phyloP scores from a whole-genome alignment of 306 rosid genomes.

The Dalbergia oliveri region DNA sequence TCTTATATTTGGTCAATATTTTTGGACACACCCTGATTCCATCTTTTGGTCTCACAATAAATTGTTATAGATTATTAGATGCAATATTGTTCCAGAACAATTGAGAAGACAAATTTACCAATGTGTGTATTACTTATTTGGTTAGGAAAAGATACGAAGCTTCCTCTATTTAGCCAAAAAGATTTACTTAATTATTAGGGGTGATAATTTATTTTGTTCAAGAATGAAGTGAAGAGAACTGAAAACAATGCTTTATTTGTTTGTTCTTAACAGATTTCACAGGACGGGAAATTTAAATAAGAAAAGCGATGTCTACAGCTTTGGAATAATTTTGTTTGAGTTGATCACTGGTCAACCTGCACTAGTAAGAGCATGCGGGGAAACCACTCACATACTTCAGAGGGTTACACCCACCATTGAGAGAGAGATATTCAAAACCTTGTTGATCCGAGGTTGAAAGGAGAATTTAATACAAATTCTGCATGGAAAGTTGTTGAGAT shows the following conservation, averaged over 20 bases:
- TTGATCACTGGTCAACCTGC: slow-evolving; percentile 44
- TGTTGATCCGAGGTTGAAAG: slow-evolving; percentile 49
- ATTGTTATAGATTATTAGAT: no score
- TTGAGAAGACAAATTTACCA: no score
- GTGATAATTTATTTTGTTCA: no score
- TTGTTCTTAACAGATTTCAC: slow-evolving; percentile 5
- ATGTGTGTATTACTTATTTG: no score
- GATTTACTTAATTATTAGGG: no score
- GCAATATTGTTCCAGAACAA: no score
- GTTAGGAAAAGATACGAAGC: no score
- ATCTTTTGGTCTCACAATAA: no score
- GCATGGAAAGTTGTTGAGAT: slow-evolving; percentile 48
- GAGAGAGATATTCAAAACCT: slow-evolving; percentile 35
- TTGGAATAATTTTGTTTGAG: slow-evolving; percentile 54
- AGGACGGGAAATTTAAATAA: slow-evolving; percentile 36
- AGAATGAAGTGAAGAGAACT: no score
- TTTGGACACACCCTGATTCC: no score
- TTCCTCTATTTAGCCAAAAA: no score
- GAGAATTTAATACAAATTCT: slow-evolving; percentile 37
- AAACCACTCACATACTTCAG: slow-evolving; percentile 33
- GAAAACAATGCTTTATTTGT: background rate
- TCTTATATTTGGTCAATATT: no score
- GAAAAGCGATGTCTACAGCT: slow-evolving; percentile 50
- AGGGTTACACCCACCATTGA: slow-evolving; percentile 46
- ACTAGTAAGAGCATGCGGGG: background rate